Evolutionary conservation across 108 stramenopile genomes (phyloP), one percentile per base, ranked within the genome.

Genomic region (Cyclostephanos invisitatus): DNA sequence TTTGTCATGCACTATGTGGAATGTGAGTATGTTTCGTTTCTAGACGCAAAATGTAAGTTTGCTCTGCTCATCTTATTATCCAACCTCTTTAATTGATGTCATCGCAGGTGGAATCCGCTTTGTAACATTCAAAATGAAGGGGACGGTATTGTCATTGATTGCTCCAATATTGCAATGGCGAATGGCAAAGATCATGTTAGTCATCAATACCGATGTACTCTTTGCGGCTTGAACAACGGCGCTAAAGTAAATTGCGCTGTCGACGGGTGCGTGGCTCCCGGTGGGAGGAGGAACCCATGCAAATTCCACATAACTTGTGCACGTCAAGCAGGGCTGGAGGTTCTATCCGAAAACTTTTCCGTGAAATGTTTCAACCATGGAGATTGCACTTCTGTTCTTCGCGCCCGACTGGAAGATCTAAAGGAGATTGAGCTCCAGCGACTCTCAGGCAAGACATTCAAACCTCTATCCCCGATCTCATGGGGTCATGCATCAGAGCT

Each of bases 321-420:
- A 56, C 72, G 91, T 11, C 90, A 91, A 73, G 90, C 90, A 5
- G 94, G 94, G 38, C 81, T 89, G 49, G 88, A 91, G 68, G 85
- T 90, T 36, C 35, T 61, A n/a, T 24, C 36, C 12, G 75, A 81
- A 27, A 46, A 67, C 46, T 71, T 77, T 32, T 15, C 38, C 15
- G 11, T 87, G 11, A 70, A 82, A 50, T 94, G 93, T 65, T 92
- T 88, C 69, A 42, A 62, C 2, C 93, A 94, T 80, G 85, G 77
- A 7, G 77, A 73, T 18, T 75, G 78, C 40, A 80, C 83, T 25
- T 81, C 68, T 72, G 86, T 86, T 63, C 82, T 93, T 37, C 86
- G 93, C 36, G 93, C 93, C 12, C 74, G 75, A 70, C 64, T 94
- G 25, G 93, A 94, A 74, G 93, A 94, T 80, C 60, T 94, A 38